Evolutionary conservation across 129 eudicot species (phyloP).

Genomic region (Pulicaria dysenterica): DNA sequence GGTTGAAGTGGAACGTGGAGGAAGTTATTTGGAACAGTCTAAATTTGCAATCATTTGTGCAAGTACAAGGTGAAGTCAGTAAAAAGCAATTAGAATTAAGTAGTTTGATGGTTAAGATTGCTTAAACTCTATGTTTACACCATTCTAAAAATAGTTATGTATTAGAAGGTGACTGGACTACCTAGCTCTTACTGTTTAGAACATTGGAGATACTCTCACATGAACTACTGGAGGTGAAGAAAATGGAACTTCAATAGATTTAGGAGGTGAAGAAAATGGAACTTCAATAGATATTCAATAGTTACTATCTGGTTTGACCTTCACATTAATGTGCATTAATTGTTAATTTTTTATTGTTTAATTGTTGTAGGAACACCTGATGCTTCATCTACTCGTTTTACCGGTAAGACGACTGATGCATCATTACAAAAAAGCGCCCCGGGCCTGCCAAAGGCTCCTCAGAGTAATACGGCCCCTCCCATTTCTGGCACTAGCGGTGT

Average conservation of each 20-base stretch:
- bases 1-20: too few relatives aligned
- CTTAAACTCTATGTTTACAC: too few relatives aligned
- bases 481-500: constrained; percentile 37
- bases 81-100: background rate
- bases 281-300: background rate
- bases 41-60: background rate
- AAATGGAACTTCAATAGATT: background rate
- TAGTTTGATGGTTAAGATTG: background rate
- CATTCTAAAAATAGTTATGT: background rate
- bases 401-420: constrained; percentile 45
- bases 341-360: background rate
- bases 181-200: background rate
- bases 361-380: constrained; percentile 50
- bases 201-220: background rate
- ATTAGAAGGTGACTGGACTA: background rate
- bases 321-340: background rate
- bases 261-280: background rate
- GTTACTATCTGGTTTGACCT: constrained; percentile 10
- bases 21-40: too few relatives aligned
- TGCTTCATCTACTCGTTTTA: constrained; percentile 37
- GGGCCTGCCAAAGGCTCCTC: constrained; percentile 67
- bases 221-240: background rate
- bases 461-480: constrained; percentile 39
- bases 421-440: constrained; percentile 50
- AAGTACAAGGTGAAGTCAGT: background rate